phyloP scores from a whole-genome alignment of 805 yeast genomes.

The Saccharomyces mikatae region DNA sequence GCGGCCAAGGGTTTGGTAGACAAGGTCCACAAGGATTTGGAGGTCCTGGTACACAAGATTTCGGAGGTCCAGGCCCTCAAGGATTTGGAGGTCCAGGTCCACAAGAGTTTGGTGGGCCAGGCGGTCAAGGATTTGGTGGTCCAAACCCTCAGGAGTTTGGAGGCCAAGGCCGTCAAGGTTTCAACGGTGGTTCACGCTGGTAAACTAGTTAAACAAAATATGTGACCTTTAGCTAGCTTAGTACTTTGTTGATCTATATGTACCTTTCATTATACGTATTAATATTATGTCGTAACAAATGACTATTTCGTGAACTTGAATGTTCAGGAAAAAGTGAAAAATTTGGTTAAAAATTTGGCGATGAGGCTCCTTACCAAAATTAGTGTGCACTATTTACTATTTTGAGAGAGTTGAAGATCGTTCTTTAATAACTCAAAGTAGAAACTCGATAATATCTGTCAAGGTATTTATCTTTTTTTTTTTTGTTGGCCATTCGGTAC shows the following conservation, averaged over 20 bases:
- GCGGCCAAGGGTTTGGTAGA: slow-evolving; percentile 2
- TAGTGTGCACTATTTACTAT: neutral
- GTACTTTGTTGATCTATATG: neutral
- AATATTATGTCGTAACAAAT: neutral
- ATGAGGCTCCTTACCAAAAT: neutral
- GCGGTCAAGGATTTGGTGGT: slow-evolving; percentile 1
- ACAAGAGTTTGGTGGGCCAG: slow-evolving; percentile 1
- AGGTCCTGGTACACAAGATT: neutral
- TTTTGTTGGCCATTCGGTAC: neutral
- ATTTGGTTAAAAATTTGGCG: neutral
- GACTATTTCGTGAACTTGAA: neutral
- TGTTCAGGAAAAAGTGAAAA: neutral
- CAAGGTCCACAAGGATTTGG: neutral
- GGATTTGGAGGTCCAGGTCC: slow-evolving; percentile 11
- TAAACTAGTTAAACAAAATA: neutral
- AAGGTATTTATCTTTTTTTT: too few species aligned
- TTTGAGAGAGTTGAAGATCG: neutral
- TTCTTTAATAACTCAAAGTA: neutral
- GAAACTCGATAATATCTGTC: neutral
- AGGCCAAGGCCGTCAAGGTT: neutral
- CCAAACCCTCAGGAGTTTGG: neutral
- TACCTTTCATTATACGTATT: neutral
- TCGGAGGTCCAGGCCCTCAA: slow-evolving; percentile 9
- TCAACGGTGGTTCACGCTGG: slow-evolving; percentile 9
- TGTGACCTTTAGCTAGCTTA: too few species aligned